Base-by-base conservation (phyloP, 805 yeast genomes). In the Metschnikowia baotianmanensis region DNA sequence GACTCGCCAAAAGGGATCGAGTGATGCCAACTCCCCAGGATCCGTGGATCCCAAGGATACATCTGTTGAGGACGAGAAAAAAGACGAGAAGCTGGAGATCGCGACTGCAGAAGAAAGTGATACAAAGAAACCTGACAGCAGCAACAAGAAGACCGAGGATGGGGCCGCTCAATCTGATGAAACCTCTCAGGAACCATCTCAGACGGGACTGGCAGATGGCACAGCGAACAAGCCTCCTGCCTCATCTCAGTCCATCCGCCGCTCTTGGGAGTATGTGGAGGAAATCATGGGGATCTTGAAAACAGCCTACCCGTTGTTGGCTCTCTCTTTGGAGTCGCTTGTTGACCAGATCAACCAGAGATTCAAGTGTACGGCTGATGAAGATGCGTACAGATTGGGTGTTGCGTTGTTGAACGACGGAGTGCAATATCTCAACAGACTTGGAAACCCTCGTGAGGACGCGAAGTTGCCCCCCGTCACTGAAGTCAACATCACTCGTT, bases 321-420 rank as follows among this genome's bases (percentile, higher is more conserved):
- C 99, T 0, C 74, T 93, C 32, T 88, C 97, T 0, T 72, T 95
- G 48, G 99, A 93, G 62, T 88, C 98, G 0, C 67, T 95, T 40
- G 97, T 93, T 21, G 98, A 95, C 56, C 99, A 95, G 67, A 87
- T 93, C 40, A 83, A 83, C 55, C 96, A 89, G 59, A 73, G 97
- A 40, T 91, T 93, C 73, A 93, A 91, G 63, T 83, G 95, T 26
- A 84, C 86, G 32, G 86, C 93, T 1, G 99, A 93, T 61, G 99
- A 91, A 56, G 99, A 93, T 62, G 91, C 96, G 1, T 95, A 93
- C 62, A 73, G 99, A 50, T 72, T 93, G 40, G 90, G 95, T 36
- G 88, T 89, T 47, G 99, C 97, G 0, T 66, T 93, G 42, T 74
- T 93, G 47, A 88, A 88, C 55, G 99, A 93, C 65, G 98, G 96